Conservation (phyloP, 2,329 filamentous ascomycete genomes). For the Botrytis squamosa region DNA sequence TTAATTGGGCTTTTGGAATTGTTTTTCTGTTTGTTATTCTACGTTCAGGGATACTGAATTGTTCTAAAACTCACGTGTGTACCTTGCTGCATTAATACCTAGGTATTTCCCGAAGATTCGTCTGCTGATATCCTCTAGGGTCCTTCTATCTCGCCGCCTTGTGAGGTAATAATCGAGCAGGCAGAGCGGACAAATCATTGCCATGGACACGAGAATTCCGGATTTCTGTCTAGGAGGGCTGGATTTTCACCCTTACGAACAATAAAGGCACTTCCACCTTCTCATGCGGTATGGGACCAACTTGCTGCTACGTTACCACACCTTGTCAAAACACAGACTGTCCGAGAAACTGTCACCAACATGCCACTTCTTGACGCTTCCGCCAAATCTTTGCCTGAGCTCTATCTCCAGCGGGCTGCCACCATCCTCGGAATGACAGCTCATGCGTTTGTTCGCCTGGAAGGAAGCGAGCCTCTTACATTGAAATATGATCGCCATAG, state of each 20-base stretch:
- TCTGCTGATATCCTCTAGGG: background rate
- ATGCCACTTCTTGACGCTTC: conserved; percentile 10
- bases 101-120: background rate
- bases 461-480: conserved; percentile 13
- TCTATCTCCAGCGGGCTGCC: conserved; percentile 6
- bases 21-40: background rate
- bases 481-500: conserved; percentile 4
- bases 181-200: conserved; percentile 3
- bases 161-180: conserved; percentile 10
- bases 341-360: conserved; percentile 3
- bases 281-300: background rate
- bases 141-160: conserved; percentile 8
- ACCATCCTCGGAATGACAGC: conserved; percentile 10
- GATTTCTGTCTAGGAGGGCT: background rate
- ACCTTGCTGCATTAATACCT: background rate
- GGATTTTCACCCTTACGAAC: background rate
- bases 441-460: conserved; percentile 5
- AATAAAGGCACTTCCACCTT: conserved; percentile 2
- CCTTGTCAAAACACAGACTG: conserved; percentile 9
- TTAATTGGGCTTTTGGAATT: background rate
- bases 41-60: background rate
- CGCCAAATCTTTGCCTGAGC: background rate
- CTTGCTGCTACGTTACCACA: background rate
- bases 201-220: conserved; percentile 2
- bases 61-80: background rate